Base-by-base conservation (phyloP, 2,329 filamentous ascomycete species). In the Helotiales sp. region DNA sequence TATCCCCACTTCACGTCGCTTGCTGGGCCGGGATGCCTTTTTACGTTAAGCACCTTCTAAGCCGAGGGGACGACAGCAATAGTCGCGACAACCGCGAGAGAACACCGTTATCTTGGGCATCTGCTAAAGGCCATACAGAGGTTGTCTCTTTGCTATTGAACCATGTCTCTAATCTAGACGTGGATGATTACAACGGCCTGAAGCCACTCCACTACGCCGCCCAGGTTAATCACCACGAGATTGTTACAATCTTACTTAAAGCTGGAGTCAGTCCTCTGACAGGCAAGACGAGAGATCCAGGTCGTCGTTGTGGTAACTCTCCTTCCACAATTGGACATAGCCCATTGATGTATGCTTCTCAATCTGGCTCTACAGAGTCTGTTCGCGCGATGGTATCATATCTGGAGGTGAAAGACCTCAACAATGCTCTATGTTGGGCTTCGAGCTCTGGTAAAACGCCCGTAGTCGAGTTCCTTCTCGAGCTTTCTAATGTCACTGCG, bases 171-270 rank as follows among this genome's bases (percentile, higher is more conserved):
- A 42, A 54, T 22, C 48, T 52, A 2, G 60, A 73, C 52, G 31
- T 55, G 6, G 55, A 60, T 1, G 63, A 71, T 7, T 55, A 49
- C 0, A 4, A 53, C 25, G 74, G 74, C 1, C 47, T 64, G 1
- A 73, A 59, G 22, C 71, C 75, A 6, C 54, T 78, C 1, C 72
- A 77, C 49, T 6, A 58, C 15, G 75, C 75, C 7, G 71, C 73
- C 5, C 51, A 7, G 5, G 63, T 58, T 8, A 74, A 74, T 33
- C 67, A 72, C 46, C 47, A 58, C 3, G 63, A 63, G 7, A 67
- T 66, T 33, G 63, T 74, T 5, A 58, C 48, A n/a, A 53, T 65
- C 1, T 63, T 77, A 2, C 56, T 78, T 4, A 57, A 69, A 9
- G 71, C 71, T 13, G 76, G 75, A 5, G 71, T 73, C 2, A 60